Conservation (phyloP, 2,329 filamentous ascomycete genomes). For the Fusarium sp. region DNA sequence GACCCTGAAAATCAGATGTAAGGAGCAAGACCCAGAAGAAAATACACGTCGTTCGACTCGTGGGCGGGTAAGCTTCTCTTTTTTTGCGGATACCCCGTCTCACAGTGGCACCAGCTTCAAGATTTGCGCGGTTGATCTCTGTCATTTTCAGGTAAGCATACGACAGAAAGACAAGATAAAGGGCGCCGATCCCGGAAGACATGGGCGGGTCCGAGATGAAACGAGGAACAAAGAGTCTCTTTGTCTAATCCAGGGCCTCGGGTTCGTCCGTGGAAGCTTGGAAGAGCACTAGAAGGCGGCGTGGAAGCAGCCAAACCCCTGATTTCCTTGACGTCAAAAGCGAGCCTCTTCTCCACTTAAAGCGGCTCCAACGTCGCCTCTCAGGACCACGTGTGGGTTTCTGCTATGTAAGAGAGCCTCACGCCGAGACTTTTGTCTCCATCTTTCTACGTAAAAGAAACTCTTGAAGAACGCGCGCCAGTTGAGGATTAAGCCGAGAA, state of each 20-base stretch:
- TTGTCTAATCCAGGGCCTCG: neutral
- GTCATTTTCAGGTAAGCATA: neutral
- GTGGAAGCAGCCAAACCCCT: slow-evolving; percentile 1
- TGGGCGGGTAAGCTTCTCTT: neutral
- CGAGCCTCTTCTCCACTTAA: slow-evolving; percentile 20
- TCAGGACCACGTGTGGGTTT: slow-evolving; percentile 24
- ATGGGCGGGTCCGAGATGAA: neutral
- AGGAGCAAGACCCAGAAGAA: too few relatives aligned
- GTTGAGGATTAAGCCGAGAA: slow-evolving; percentile 11
- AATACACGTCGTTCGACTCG: neutral
- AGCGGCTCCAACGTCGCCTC: slow-evolving; percentile 8
- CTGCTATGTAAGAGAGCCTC: slow-evolving; percentile 8
- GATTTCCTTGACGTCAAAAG: slow-evolving; percentile 29
- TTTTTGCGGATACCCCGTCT: neutral
- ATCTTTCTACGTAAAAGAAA: slow-evolving; percentile 43
- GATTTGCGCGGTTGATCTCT: neutral
- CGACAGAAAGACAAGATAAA: neutral
- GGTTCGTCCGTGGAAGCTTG: slow-evolving; percentile 2
- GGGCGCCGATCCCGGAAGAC: slow-evolving; percentile 5
- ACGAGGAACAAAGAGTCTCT: neutral
- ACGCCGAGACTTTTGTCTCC: slow-evolving; percentile 35
- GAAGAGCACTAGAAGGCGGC: slow-evolving; percentile 18
- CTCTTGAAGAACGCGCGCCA: slow-evolving; percentile 2
- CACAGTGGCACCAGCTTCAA: neutral
- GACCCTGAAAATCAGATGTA: neutral